These are phyloP conservation scores for Paraglomus occultum DNA, from an alignment of 192 early-diverging fungal species.

Conservation along the genomic window DNA sequence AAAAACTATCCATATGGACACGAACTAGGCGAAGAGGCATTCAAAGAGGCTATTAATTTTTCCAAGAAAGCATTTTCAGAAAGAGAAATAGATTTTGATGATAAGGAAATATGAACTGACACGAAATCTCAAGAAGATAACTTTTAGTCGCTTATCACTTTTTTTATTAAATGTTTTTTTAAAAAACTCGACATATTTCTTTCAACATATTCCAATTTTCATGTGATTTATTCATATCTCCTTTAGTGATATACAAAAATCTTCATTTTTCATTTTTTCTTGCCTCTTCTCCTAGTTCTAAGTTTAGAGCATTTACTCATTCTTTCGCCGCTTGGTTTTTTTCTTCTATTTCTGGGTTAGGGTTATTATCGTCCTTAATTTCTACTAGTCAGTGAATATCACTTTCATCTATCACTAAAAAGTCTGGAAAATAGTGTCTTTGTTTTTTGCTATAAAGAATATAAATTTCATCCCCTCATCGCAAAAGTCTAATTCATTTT, in stretches of 20 bases:
- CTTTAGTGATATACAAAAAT: constrained; percentile 27
- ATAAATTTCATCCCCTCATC: constrained; percentile 18
- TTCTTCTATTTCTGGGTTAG: constrained; percentile 8
- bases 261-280: constrained; percentile 25
- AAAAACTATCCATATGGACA: too few relatives aligned
- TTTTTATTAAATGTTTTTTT: neutral
- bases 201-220: constrained; percentile 26
- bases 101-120: too few relatives aligned
- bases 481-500: constrained; percentile 12
- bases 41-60: too few relatives aligned
- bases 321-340: constrained; percentile 14
- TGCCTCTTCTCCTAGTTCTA: constrained; percentile 10
- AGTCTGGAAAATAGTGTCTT: constrained; percentile 18
- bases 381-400: constrained; percentile 16
- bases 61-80: too few relatives aligned
- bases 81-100: too few relatives aligned
- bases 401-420: constrained; percentile 12
- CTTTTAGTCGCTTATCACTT: too few relatives aligned
- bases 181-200: neutral
- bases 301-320: constrained; percentile 12
- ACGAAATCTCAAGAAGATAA: too few relatives aligned
- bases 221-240: constrained; percentile 23
- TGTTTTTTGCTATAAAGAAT: constrained; percentile 7
- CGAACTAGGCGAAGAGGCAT: too few relatives aligned
- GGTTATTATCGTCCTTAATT: constrained; percentile 15